Conservation (phyloP, 2,329 filamentous ascomycete genomes). For the Penicillium sp. region DNA sequence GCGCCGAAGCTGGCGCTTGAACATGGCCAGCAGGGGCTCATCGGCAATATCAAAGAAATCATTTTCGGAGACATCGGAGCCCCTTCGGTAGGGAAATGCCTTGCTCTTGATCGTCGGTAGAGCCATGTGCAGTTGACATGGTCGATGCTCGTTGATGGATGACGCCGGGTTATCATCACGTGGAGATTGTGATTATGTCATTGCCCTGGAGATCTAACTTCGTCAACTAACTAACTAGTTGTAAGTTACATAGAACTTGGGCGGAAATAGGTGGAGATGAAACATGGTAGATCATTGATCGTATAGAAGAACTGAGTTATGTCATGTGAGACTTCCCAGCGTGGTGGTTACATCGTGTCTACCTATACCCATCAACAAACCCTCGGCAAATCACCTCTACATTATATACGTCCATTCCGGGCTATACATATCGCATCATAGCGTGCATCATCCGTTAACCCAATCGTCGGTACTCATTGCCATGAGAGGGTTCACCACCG, state of each 20-base stretch:
- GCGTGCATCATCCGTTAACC: background rate
- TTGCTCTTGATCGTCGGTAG: conserved; percentile 7
- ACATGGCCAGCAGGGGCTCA: conserved; percentile 26
- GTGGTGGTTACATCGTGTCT: too few relatives aligned
- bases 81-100: conserved; percentile 26
- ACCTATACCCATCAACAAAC: too few relatives aligned
- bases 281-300: background rate
- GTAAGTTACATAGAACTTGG: too few relatives aligned
- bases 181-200: background rate
- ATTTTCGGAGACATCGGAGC: conserved; percentile 30
- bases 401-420: background rate
- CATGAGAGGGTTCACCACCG: conserved; percentile 6
- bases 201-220: background rate
- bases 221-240: too few relatives aligned
- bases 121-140: background rate
- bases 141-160: background rate
- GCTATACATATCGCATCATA: background rate
- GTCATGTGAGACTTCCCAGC: too few relatives aligned
- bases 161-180: background rate
- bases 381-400: background rate
- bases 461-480: background rate
- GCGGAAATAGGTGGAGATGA: background rate
- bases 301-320: too few relatives aligned
- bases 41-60: conserved; percentile 39
- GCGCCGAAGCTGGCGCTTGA: conserved; percentile 32